A percentile compares a stretch with the other conserved stretches of the same genome.
phyloP scores from a whole-genome alignment of 2,329 filamentous ascomycete genomes.

The Teratosphaeria pseudoeucalypti region DNA sequence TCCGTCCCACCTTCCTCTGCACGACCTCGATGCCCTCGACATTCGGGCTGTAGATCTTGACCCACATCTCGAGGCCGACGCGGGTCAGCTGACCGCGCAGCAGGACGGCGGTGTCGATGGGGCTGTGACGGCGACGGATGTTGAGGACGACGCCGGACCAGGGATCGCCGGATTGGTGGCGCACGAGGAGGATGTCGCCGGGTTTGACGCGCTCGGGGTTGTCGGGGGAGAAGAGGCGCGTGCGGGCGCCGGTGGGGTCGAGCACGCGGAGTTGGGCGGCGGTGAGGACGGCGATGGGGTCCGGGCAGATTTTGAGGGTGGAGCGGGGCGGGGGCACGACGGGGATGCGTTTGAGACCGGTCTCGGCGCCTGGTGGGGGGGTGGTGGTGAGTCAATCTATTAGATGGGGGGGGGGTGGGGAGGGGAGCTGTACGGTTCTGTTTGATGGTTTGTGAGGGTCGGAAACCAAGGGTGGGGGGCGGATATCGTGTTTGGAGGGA shows the following conservation, averaged over 20 bases:
- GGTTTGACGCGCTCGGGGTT: constrained; percentile 72
- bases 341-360: constrained; percentile 22
- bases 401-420: background rate
- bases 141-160: constrained; percentile 83
- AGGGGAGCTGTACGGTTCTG: constrained; percentile 21
- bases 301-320: constrained; percentile 45
- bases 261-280: constrained; percentile 60
- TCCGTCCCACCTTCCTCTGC: constrained; percentile 57
- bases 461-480: constrained; percentile 18
- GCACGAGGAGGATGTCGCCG: constrained; percentile 86
- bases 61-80: constrained; percentile 92
- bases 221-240: constrained; percentile 64
- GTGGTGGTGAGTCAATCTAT: background rate
- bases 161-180: constrained; percentile 73
- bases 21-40: constrained; percentile 89
- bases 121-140: constrained; percentile 61
- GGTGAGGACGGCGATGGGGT: constrained; percentile 60
- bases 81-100: constrained; percentile 78
- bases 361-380: constrained; percentile 17
- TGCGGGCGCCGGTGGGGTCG: constrained; percentile 76
- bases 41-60: constrained; percentile 85
- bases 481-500: constrained; percentile 28
- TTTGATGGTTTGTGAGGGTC: constrained; percentile 22
- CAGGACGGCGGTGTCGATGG: constrained; percentile 78
- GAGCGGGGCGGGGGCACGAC: constrained; percentile 43